Base-by-base conservation (phyloP, 2,329 filamentous ascomycete species). In the Fusarium lateritium region DNA sequence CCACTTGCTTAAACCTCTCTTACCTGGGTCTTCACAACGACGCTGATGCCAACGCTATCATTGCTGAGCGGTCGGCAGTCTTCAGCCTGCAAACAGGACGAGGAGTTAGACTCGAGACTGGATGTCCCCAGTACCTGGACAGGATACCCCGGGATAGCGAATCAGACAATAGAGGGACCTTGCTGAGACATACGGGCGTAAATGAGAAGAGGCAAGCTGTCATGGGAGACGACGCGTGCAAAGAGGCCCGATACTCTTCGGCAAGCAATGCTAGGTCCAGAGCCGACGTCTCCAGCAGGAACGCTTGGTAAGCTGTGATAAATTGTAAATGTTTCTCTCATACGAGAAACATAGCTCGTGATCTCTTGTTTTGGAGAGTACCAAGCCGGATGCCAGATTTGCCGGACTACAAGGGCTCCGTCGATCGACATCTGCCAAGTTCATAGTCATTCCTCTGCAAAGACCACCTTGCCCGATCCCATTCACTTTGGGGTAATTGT, bases 331-430 rank as follows among this genome's bases (percentile, higher is more conserved):
- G 24, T 49, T 42, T 59, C 52, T 59, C 39, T 55, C 43, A 47
- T 24, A 42, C 55, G 46, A 55, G 50, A 33, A 46, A 15, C 21
- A 46, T 22, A 42, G 19, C 44, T 31, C 15, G 47, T 45, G 38
- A 31, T 38, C 40, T 54, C 52, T 42, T 44, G 13, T 19, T 24
- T 52, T 45, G 50, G 17, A n/a, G 51, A 56, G 49, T 47, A 70
- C 69, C 69, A 72, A 71, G 69, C 69, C 69, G 69, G 69, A 72
- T 62, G 55, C 15, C 39, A n/a, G n/a, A 70, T 38, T 68, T 68
- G 56, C 69, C 69, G 69, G 52, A 24, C n/a, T 34, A n/a, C 34
- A 28, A 43, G 36, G 33, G 19, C 44, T 45, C 51, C 42, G 28
- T 38, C 21, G 69, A 72, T 72, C 59, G 64, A 62, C 69, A 56